Conservation (phyloP, 345 rosid species). For the Laguncularia racemosa region DNA sequence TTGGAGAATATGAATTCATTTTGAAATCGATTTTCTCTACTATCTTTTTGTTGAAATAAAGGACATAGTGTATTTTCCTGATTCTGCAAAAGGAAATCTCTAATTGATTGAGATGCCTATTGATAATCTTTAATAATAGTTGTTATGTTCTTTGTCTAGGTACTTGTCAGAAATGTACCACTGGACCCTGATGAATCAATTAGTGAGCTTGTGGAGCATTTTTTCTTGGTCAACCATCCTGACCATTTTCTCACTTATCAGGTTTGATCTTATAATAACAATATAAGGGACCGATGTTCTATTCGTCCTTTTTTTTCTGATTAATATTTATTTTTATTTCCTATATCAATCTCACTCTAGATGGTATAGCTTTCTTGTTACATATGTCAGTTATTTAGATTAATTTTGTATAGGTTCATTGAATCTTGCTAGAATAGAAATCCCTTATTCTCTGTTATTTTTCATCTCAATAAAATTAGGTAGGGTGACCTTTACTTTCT, state of each 20-base stretch:
- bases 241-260: conserved; percentile 73
- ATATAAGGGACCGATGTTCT: neutral
- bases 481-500: too few species aligned
- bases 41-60: too few species aligned
- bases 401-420: too few species aligned
- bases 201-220: conserved; percentile 77
- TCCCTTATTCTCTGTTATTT: too few species aligned
- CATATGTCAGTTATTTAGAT: too few species aligned
- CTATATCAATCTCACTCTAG: neutral
- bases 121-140: too few species aligned
- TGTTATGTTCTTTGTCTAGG: conserved; percentile 29
- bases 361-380: too few species aligned
- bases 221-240: conserved; percentile 88
- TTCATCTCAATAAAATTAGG: too few species aligned
- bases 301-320: neutral
- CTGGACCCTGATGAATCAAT: conserved; percentile 90
- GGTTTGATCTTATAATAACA: conserved; percentile 31
- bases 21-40: too few species aligned
- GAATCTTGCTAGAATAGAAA: too few species aligned
- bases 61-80: neutral
- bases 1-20: too few species aligned
- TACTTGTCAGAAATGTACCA: conserved; percentile 78
- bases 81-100: neutral
- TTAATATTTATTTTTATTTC: neutral
- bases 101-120: neutral